Evolutionary conservation across 2,329 filamentous ascomycete species (phyloP), one percentile per base, ranked within the genome.

Genomic region (Cladosporium sp.): DNA sequence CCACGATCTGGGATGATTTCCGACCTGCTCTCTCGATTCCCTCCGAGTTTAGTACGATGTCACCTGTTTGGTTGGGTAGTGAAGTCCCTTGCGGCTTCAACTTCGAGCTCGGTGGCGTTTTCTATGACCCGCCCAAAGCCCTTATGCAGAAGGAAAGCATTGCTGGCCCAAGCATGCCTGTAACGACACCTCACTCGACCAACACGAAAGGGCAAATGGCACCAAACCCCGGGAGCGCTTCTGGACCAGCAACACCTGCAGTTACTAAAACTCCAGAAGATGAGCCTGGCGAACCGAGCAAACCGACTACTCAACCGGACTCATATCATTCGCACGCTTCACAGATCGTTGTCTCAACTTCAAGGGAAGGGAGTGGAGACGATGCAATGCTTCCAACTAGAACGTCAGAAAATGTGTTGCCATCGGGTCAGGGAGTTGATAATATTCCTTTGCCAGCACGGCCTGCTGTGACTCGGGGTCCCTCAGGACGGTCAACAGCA

Each of bases 1-100:
- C 57, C 7, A 61, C 59, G 5, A 60, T 61, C 34, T 61, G 53
- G 53, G 50, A 61, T 29, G 55, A 61, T 44, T 61, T 57, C 17
- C 40, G 40, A 8, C 59, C 59, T 2, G 54, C 51, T 3, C 44
- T 61, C 5, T 50, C 52, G 9, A 54, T 61, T 4, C 59, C 58
- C 6, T 19, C 53, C 11, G 57, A 51, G 2, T 57, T 58, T 43
- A 51, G 47, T 20, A 54, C 52, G 3, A 50, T 59, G 40, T 18
- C 24, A 7, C 47, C 50, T 27, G 42, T 30, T 3, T 17, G n/a
- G n/a, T 19, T 30, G 7, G 29, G 30, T 8, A 34, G 47, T 3
- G 3, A 43, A 7, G 15, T 17, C 2, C 12, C 18, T 18, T 57
- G 56, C 41, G 19, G 13, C 3, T 56, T 56, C 40, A 11, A 13